Base-by-base conservation (phyloP, 768 basidiomycete genomes). In the Roridomyces roridus region DNA sequence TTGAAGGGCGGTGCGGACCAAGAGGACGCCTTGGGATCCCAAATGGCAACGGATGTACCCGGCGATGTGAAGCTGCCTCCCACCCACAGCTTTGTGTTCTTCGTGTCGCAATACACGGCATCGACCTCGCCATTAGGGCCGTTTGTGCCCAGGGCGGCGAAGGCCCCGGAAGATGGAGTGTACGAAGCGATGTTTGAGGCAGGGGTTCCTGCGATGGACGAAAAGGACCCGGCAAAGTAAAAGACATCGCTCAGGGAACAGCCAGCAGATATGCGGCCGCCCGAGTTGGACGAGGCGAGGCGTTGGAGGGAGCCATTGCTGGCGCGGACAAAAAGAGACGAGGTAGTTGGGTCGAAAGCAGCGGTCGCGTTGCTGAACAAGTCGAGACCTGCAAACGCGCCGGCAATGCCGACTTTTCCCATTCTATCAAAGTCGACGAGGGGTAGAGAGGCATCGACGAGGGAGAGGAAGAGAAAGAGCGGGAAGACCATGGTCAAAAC, bases 401-500 rank as follows among this genome's bases (percentile, higher is more conserved):
- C 96, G 24, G 88, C 87, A 37, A 98, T 80, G 53, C 87, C 94
- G 46, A 98, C 94, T 51, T 81, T 87, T 61, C 96, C 96, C 92
- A 99, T 96, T 49, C 89, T 87, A 65, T 80, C 74, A 66, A 86
- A 89, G 72, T 91, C 89, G 65, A 91, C 78, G 57, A 77, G 74
- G 6, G 85, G 86, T 14, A 85, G 73, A 6, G 78, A 70, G 9
- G 80, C 82, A 56, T 64, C 46, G 59, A 63, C 70, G 62, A 65
- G 73, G 71, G 71, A 52, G 42, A 68, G 51, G 59, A 66, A 63
- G 57, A 73, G 40, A 45, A 71, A 47, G 51, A 25, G 55, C 57
- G 46, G 69, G 40, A 55, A 45, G 52, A 52, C 58, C 58, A 34
- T 34, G 4, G 54, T 54, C 45, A 55, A 45, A 52, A 56, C 58